Evolutionary conservation across 2,329 filamentous ascomycete species (phyloP).

Genomic region (Colletotrichum tropicale): DNA sequence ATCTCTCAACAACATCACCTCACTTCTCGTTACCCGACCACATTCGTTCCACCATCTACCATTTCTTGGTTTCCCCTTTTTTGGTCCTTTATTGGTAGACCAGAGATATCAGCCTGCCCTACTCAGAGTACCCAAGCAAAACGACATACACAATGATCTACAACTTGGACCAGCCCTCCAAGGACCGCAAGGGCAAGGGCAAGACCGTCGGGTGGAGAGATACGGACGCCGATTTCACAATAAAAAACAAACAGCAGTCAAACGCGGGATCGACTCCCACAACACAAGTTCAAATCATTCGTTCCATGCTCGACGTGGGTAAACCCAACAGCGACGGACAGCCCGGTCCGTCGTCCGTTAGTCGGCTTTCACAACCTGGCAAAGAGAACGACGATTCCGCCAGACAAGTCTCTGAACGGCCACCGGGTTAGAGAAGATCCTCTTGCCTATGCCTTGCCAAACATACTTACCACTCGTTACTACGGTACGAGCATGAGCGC

Average conservation of each 20-base stretch:
- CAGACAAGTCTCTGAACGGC: neutral
- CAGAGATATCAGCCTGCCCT: constrained; percentile 30
- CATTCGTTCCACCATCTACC: constrained; percentile 49
- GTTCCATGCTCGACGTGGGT: neutral
- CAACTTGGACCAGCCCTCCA: constrained; percentile 42
- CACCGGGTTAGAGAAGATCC: neutral
- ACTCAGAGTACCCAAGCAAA: constrained; percentile 24
- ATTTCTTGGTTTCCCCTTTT: constrained; percentile 47
- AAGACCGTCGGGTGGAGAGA: neutral
- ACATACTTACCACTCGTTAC: neutral
- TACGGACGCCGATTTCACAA: neutral
- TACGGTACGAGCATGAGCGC: constrained; percentile 23
- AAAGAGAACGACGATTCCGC: neutral
- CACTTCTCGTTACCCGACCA: constrained; percentile 34
- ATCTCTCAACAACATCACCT: constrained; percentile 23
- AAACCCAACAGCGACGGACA: neutral
- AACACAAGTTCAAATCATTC: neutral
- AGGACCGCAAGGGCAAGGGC: neutral
- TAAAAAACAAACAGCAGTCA: neutral
- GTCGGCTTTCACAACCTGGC: neutral
- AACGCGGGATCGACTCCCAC: neutral
- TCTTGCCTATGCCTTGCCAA: constrained; percentile 8
- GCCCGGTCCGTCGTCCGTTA: neutral
- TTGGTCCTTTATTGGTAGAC: constrained; percentile 36
- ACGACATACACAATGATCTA: constrained; percentile 41